Conservation (phyloP, 1,139 yeast species). For the Nakaseomyces glabratus region DNA sequence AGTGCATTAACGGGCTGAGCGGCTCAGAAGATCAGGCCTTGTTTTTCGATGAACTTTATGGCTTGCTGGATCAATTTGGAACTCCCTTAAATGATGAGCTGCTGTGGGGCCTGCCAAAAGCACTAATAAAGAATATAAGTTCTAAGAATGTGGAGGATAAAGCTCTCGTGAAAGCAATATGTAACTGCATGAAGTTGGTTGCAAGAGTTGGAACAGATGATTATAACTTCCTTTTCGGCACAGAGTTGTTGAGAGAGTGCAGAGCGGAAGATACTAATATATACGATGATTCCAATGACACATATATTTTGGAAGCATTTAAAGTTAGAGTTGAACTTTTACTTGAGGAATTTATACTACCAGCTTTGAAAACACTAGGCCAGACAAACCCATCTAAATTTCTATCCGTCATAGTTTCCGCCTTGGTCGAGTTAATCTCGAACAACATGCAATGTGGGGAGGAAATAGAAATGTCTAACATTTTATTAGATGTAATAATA, state of each 20-base stretch:
- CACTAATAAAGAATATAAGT: not conserved
- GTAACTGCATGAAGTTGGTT: not conserved
- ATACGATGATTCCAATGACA: not conserved
- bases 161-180: not conserved
- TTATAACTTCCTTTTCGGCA: not conserved
- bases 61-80: no score
- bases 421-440: slow-evolving; percentile 42
- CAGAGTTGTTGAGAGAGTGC: not conserved
- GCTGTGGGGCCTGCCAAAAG: slow-evolving; percentile 4
- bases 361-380: not conserved
- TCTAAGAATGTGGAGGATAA: not conserved
- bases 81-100: slow-evolving; percentile 5
- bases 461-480: not conserved
- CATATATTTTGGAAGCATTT: not conserved
- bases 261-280: not conserved
- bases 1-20: not conserved
- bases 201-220: not conserved
- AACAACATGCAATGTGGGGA: not conserved
- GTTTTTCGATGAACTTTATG: no score
- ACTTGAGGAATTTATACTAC: slow-evolving; percentile 1
- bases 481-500: not conserved
- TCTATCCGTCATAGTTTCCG: slow-evolving; percentile 53
- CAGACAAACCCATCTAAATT: slow-evolving; percentile 40
- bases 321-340: not conserved
- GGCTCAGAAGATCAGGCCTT: no score